These are phyloP conservation scores for Mesotaenium endlicherianum DNA, from an alignment of 139 green algal genomes.

Conservation along the genomic window DNA sequence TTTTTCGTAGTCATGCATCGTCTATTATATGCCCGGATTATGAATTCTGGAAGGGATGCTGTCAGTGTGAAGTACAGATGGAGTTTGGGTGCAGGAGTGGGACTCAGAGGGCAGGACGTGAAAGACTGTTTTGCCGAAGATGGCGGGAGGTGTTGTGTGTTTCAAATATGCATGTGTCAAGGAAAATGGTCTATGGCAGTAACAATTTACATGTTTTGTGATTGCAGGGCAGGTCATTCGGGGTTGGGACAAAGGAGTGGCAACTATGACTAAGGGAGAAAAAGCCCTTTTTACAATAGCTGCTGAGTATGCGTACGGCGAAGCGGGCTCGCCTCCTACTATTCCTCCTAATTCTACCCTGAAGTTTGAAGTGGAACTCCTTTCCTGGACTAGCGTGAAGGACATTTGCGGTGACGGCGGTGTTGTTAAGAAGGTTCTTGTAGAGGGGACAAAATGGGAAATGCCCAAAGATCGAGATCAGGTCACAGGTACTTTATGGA, in stretches of 20 bases:
- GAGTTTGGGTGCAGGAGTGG: not conserved
- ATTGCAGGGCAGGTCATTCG: conserved; percentile 84
- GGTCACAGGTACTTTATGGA: conserved; percentile 51
- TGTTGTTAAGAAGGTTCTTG: conserved; percentile 67
- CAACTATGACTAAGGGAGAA: conserved; percentile 89
- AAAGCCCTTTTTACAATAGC: conserved; percentile 62
- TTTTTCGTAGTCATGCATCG: too few relatives aligned
- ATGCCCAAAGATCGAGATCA: conserved; percentile 54
- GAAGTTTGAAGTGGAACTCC: conserved; percentile 85
- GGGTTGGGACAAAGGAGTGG: conserved; percentile 91
- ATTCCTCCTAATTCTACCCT: conserved; percentile 90
- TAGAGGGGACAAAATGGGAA: conserved; percentile 49
- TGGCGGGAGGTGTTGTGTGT: too few relatives aligned
- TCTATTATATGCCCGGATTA: too few relatives aligned
- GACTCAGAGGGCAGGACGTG: not conserved
- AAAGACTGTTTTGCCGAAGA: too few relatives aligned
- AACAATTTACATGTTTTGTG: conserved; percentile 2
- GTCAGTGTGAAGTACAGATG: too few relatives aligned
- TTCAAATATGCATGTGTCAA: too few relatives aligned
- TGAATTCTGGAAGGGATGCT: too few relatives aligned
- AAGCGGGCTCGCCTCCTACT: conserved; percentile 73
- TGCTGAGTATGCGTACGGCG: conserved; percentile 92
- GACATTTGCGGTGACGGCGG: conserved; percentile 66
- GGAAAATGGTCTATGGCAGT: conserved; percentile 1
- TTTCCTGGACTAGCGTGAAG: conserved; percentile 58